Evolutionary conservation across 306 rosid genomes (phyloP).

Genomic region (Malus asiatica): DNA sequence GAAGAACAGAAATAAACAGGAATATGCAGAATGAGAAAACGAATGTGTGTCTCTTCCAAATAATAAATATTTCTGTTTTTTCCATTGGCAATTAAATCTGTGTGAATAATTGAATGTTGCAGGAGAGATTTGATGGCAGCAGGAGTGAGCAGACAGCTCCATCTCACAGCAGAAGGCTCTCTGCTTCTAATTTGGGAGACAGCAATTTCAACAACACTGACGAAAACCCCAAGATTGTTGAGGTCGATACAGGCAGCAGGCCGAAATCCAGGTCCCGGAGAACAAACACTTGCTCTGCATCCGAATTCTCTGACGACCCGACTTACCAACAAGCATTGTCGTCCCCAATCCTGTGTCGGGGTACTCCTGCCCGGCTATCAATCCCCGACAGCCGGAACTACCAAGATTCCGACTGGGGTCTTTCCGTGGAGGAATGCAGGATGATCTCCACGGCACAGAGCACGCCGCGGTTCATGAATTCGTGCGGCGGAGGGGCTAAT

Average conservation of each 20-base stretch:
- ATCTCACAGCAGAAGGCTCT: constrained; percentile 54
- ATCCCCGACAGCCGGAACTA: constrained; percentile 40
- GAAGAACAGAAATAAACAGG: not conserved
- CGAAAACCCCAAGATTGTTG: constrained; percentile 74
- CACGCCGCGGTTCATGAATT: constrained; percentile 61
- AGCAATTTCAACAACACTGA: constrained; percentile 22
- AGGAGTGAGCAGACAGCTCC: constrained; percentile 49
- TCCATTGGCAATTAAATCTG: not conserved
- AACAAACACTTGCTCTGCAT: constrained; percentile 50
- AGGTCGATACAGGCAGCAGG: constrained; percentile 70
- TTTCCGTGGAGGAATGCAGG: constrained; percentile 59
- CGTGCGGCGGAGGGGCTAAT: constrained; percentile 23
- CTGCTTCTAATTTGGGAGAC: constrained; percentile 44
- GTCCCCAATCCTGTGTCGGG: constrained; percentile 40
- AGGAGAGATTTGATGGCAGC: constrained; percentile 71
- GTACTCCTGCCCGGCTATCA: constrained; percentile 32
- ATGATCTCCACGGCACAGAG: constrained; percentile 75
- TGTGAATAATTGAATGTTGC: constrained; percentile 7
- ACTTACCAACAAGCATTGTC: constrained; percentile 34
- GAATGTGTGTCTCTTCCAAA: not conserved
- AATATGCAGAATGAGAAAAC: not conserved
- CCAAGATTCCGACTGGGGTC: constrained; percentile 60
- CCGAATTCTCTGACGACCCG: constrained; percentile 56
- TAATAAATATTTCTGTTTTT: too few relatives aligned
- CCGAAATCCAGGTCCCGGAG: constrained; percentile 69